phyloP scores from a whole-genome alignment of 805 yeast genomes.

The Tetrapisispora phaffii region DNA sequence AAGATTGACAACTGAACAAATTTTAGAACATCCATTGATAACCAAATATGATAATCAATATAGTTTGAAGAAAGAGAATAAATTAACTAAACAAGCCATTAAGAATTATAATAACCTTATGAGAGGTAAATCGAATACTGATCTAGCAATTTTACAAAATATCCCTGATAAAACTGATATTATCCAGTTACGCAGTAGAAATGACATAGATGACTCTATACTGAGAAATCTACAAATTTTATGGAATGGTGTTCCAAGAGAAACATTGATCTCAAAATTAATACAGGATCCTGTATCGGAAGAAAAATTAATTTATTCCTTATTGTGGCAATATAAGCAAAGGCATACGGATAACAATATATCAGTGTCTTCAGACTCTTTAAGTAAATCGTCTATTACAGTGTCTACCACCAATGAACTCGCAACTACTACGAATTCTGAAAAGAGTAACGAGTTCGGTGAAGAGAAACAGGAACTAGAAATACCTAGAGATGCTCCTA shows the following conservation, averaged over 20 bases:
- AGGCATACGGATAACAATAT: constrained; percentile 35
- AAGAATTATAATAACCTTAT: not conserved
- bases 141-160: constrained; percentile 17
- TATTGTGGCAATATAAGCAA: constrained; percentile 65
- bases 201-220: constrained; percentile 64
- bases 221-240: constrained; percentile 64
- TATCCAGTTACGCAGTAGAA: constrained; percentile 21
- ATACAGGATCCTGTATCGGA: constrained; percentile 49
- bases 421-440: not conserved
- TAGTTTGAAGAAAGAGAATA: constrained; percentile 17
- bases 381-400: not conserved
- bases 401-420: not conserved
- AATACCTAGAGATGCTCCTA: constrained; percentile 16
- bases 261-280: constrained; percentile 45
- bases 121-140: constrained; percentile 22
- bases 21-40: constrained; percentile 69
- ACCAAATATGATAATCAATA: constrained; percentile 44
- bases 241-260: constrained; percentile 68
- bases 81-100: constrained; percentile 6
- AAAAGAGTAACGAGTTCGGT: not conserved
- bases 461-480: constrained; percentile 1
- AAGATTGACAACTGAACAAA: constrained; percentile 59
- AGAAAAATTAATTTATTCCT: constrained; percentile 72
- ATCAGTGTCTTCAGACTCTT: not conserved
- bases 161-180: constrained; percentile 10